These are phyloP conservation scores for Syzygium malaccense DNA, from an alignment of 441 rosid species.

Conservation along the genomic window DNA sequence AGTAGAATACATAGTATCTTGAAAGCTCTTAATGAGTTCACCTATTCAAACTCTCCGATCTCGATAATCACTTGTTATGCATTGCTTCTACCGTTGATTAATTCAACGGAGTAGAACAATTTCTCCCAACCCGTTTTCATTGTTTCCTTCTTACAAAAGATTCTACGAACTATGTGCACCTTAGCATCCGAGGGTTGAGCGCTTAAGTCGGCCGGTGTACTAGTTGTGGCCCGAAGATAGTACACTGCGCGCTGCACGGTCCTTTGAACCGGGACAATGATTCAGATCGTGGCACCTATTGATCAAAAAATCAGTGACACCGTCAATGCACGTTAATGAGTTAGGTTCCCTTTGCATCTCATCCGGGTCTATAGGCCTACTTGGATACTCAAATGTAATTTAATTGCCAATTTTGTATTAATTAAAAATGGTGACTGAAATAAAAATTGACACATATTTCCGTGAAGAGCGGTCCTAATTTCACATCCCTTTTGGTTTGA, in stretches of 20 bases:
- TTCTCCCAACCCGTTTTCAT: background rate
- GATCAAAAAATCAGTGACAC: background rate
- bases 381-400: background rate
- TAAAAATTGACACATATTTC: background rate
- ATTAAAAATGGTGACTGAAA: background rate
- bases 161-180: background rate
- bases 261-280: background rate
- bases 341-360: background rate
- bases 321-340: background rate
- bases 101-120: background rate
- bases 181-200: too few relatives aligned
- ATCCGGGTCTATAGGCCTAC: background rate
- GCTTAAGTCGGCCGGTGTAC: background rate
- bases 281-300: background rate
- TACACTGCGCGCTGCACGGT: background rate
- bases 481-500: background rate
- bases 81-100: background rate
- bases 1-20: fast-evolving
- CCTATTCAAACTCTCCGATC: too few relatives aligned
- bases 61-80: too few relatives aligned
- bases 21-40: too few relatives aligned
- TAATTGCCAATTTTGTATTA: too few relatives aligned
- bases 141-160: background rate
- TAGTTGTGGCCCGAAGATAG: background rate
- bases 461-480: background rate